These are phyloP conservation scores for Corylus avellana DNA, from an alignment of 306 rosid genomes.

Conservation along the genomic window DNA sequence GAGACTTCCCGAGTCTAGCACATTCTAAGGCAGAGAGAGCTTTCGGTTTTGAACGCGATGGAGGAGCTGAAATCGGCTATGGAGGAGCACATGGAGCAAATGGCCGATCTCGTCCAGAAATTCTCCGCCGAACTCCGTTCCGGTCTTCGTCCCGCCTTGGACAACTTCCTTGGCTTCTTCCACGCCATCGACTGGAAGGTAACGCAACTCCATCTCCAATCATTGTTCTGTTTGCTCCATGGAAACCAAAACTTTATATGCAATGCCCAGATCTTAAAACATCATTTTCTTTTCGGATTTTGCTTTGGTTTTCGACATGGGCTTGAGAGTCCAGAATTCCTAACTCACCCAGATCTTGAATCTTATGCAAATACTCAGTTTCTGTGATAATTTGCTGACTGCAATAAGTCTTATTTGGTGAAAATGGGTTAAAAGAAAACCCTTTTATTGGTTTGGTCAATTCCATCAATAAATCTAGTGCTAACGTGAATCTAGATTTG, in stretches of 20 bases:
- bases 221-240: background rate
- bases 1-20: too few species aligned
- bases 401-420: background rate
- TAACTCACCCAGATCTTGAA: background rate
- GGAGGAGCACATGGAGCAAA: conserved; percentile 76
- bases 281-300: background rate
- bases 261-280: conserved; percentile 1
- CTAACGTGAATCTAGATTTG: background rate
- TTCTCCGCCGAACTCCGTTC: conserved; percentile 73
- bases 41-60: conserved; percentile 33
- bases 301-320: background rate
- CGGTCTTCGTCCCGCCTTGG: conserved; percentile 68
- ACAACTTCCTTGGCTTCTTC: conserved; percentile 82
- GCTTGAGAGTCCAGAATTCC: background rate
- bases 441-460: background rate
- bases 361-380: background rate
- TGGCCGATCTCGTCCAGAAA: conserved; percentile 77
- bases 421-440: background rate
- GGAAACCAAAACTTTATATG: background rate
- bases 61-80: conserved; percentile 66
- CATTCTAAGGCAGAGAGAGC: background rate
- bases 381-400: background rate
- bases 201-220: too few species aligned
- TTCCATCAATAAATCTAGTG: background rate
- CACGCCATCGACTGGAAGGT: conserved; percentile 96